A percentile compares a stretch with the other conserved stretches of the same genome.
These are phyloP conservation scores for Lomentospora prolificans DNA, from an alignment of 2,329 filamentous ascomycete genomes.

Conservation along the genomic window DNA sequence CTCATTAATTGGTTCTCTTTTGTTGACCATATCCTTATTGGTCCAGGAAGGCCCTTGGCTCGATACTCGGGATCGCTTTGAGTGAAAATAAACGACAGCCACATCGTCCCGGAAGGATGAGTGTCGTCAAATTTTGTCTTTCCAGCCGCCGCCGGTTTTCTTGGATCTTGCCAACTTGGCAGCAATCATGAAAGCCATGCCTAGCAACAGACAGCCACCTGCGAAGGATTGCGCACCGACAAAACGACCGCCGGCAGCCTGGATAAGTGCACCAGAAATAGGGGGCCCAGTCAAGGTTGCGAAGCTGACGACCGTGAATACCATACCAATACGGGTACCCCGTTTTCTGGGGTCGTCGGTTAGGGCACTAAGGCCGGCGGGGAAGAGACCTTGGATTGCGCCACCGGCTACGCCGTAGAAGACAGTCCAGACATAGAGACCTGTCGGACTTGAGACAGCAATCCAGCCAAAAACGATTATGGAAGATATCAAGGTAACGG, in stretches of 20 bases:
- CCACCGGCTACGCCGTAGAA: conserved; percentile 57
- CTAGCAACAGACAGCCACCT: conserved; percentile 31
- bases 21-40: too few species aligned
- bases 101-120: neutral
- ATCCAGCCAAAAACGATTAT: conserved; percentile 47
- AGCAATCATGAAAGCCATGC: conserved; percentile 26
- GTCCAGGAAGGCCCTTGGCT: too few species aligned
- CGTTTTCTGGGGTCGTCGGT: conserved; percentile 41
- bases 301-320: conserved; percentile 45
- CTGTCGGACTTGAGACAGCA: conserved; percentile 34
- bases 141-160: neutral
- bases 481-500: conserved; percentile 30
- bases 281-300: conserved; percentile 42
- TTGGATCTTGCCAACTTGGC: conserved; percentile 25
- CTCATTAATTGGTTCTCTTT: too few species aligned
- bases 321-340: conserved; percentile 48
- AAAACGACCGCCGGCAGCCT: conserved; percentile 29
- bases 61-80: too few species aligned
- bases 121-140: conserved; percentile 1
- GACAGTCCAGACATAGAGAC: conserved; percentile 51
- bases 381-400: conserved; percentile 54
- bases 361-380: conserved; percentile 36
- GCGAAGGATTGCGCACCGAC: conserved; percentile 39
- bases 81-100: too few species aligned
- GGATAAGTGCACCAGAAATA: conserved; percentile 39